These are phyloP conservation scores for Mycena venus DNA, from an alignment of 768 basidiomycete species.

Conservation along the genomic window DNA sequence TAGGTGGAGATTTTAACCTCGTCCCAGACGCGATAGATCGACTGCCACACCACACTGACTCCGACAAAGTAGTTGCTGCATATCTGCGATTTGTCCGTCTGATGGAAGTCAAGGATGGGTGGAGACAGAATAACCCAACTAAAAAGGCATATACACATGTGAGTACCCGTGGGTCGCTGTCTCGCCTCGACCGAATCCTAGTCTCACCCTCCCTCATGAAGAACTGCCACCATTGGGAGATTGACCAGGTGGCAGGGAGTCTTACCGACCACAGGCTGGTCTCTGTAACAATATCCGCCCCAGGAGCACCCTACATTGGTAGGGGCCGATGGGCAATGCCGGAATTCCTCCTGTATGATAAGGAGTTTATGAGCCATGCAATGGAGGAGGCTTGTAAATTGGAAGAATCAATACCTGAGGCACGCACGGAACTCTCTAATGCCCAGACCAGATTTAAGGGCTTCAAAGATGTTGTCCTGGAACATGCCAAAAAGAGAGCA, in stretches of 20 bases:
- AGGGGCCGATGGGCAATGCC: not conserved
- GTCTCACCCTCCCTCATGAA: not conserved
- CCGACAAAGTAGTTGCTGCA: not conserved
- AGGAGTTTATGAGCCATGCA: not conserved
- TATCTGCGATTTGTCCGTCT: not conserved
- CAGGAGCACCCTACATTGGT: not conserved
- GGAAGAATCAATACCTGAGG: not conserved
- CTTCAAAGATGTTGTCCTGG: not conserved
- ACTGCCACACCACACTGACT: not conserved
- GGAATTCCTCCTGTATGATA: not conserved
- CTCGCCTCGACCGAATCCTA: not conserved
- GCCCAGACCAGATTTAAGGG: not conserved
- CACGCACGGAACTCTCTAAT: not conserved
- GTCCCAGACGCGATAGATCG: constrained; percentile 20
- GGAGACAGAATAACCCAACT: not conserved
- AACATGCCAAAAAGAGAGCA: not conserved
- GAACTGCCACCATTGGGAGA: not conserved
- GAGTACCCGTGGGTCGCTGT: not conserved
- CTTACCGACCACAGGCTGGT: not conserved
- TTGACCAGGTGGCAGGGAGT: not conserved
- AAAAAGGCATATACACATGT: not conserved
- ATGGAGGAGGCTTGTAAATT: not conserved
- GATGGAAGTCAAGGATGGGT: not conserved
- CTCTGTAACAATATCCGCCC: not conserved
- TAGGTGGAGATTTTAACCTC: constrained; percentile 41